These are phyloP conservation scores for Coleophoma eucalyptorum DNA, from an alignment of 2,329 filamentous ascomycete genomes.

Conservation along the genomic window DNA sequence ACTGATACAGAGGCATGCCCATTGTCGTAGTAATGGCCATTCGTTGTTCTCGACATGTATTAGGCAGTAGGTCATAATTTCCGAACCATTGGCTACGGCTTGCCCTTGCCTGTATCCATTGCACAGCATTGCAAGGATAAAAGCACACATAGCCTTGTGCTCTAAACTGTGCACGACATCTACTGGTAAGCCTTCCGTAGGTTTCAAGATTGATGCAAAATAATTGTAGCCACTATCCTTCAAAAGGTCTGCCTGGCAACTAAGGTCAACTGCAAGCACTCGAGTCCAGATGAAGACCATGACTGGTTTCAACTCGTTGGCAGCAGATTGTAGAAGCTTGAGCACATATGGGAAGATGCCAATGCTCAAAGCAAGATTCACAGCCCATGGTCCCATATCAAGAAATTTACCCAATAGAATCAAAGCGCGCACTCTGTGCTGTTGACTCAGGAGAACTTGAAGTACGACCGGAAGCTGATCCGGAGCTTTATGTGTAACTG, in stretches of 20 bases:
- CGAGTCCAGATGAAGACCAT: constrained; percentile 99
- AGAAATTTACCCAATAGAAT: constrained; percentile 91
- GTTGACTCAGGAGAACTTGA: constrained; percentile 92
- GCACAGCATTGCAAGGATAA: constrained; percentile 96
- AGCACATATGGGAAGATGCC: constrained; percentile 99
- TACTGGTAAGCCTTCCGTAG: constrained; percentile 76
- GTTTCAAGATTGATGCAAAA: constrained; percentile 89
- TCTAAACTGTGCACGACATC: constrained; percentile 72
- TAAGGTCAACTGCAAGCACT: constrained; percentile 90
- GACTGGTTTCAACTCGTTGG: constrained; percentile 89
- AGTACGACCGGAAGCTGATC: constrained; percentile 95
- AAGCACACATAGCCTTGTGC: constrained; percentile 98
- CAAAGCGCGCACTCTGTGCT: constrained; percentile 84
- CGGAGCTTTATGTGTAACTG: constrained; percentile 79
- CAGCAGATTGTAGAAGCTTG: constrained; percentile 92
- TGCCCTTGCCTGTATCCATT: constrained; percentile 91
- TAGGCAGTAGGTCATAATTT: constrained; percentile 86
- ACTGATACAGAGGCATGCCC: constrained; percentile 92
- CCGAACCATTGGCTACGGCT: constrained; percentile 83
- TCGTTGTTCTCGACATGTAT: constrained; percentile 79
- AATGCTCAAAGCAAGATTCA: constrained; percentile 95
- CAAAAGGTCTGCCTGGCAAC: constrained; percentile 87
- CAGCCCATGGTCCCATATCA: constrained; percentile 94
- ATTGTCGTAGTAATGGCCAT: constrained; percentile 86
- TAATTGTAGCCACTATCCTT: constrained; percentile 98